These are phyloP conservation scores for Gnaphalium uliginosum DNA, from an alignment of 129 eudicot genomes.

Conservation along the genomic window DNA sequence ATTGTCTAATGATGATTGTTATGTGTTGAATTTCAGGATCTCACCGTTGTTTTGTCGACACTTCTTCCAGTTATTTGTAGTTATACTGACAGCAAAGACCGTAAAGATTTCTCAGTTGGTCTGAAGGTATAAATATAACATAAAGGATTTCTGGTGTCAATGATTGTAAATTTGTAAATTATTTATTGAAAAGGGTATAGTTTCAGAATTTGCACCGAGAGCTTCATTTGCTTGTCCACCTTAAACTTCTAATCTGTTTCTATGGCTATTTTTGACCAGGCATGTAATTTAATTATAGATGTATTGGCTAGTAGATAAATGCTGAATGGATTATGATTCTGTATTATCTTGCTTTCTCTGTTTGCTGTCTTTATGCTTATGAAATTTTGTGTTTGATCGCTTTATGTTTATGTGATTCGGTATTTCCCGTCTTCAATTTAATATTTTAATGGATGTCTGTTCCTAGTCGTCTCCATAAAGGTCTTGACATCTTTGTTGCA, in stretches of 20 bases:
- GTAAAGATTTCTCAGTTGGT: constrained; percentile 69
- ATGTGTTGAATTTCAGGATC: constrained; percentile 65
- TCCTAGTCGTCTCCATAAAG: constrained; percentile 8
- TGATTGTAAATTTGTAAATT: neutral
- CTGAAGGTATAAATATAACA: constrained; percentile 58
- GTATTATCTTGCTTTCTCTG: neutral
- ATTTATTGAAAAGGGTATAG: neutral
- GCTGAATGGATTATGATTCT: neutral
- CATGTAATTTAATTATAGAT: neutral
- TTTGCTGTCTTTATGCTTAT: neutral
- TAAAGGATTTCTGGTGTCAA: neutral
- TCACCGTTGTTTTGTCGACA: constrained; percentile 75
- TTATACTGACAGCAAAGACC: constrained; percentile 59
- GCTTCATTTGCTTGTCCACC: neutral
- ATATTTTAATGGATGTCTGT: constrained; percentile 2
- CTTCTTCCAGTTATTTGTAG: constrained; percentile 86
- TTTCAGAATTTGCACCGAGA: neutral
- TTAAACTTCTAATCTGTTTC: neutral
- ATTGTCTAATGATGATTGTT: constrained; percentile 22
- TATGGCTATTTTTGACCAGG: neutral
- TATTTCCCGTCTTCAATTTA: neutral
- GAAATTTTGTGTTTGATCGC: neutral
- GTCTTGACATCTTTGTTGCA: constrained; percentile 46
- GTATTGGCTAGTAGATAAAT: neutral
- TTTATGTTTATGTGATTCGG: neutral